phyloP scores from a whole-genome alignment of 371 early-diverging fungal genomes.

The Gilbertella persicaria region DNA sequence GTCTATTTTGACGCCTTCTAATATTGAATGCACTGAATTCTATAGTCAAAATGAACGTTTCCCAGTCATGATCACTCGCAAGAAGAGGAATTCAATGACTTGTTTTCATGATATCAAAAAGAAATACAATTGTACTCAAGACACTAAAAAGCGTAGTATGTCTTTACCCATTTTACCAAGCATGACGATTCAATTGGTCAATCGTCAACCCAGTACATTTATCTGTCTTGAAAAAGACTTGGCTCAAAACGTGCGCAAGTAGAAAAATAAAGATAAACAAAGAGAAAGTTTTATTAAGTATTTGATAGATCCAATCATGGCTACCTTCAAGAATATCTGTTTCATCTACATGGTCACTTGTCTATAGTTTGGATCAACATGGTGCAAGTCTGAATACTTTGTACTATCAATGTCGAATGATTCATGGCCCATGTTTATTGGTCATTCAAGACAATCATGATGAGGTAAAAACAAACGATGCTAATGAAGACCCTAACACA shows the following conservation, averaged over 20 bases:
- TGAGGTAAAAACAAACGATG: constrained; percentile 6
- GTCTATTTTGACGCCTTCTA: constrained; percentile 21
- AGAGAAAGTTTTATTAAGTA: neutral
- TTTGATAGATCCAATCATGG: constrained; percentile 21
- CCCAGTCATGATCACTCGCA: neutral
- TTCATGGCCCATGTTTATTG: constrained; percentile 32
- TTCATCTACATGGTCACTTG: constrained; percentile 31
- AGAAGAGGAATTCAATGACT: neutral
- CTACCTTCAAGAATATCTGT: constrained; percentile 30
- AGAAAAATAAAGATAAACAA: constrained; percentile 9
- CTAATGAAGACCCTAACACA: neutral
- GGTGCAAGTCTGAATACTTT: constrained; percentile 38
- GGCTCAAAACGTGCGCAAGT: constrained; percentile 30
- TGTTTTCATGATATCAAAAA: neutral
- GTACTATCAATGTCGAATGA: constrained; percentile 17
- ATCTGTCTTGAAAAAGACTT: constrained; percentile 22
- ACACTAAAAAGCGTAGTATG: neutral
- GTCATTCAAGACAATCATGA: constrained; percentile 30
- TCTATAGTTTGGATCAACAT: constrained; percentile 46
- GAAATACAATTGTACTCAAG: neutral
- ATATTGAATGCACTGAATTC: constrained; percentile 33
- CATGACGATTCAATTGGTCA: constrained; percentile 6
- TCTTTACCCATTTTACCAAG: neutral
- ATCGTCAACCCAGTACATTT: constrained; percentile 16
- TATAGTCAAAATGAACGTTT: constrained; percentile 9